These are phyloP conservation scores for Eucalyptus guilfoylei DNA, from an alignment of 345 rosid genomes.

Conservation along the genomic window DNA sequence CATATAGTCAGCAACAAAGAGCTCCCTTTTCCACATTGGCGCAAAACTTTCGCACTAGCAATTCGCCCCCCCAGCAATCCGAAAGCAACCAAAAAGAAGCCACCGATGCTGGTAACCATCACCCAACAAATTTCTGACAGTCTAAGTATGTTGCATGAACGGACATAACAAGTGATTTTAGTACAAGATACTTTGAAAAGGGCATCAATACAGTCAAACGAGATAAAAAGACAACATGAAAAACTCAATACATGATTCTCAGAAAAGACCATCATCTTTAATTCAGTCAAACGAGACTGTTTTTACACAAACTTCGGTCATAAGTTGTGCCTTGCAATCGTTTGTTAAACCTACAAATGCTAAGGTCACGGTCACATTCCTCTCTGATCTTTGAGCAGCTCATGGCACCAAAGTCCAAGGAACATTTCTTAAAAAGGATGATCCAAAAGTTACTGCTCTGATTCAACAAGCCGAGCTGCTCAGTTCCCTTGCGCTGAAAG, in stretches of 20 bases:
- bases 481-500: slow-evolving; percentile 68
- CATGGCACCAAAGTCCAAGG: slow-evolving; percentile 33
- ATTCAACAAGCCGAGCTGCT: slow-evolving; percentile 93
- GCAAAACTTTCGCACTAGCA: slow-evolving; percentile 10
- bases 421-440: slow-evolving; percentile 62
- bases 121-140: not conserved
- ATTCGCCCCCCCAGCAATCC: not conserved
- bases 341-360: not conserved
- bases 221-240: not conserved
- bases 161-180: not conserved
- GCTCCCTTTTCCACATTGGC: slow-evolving; percentile 51
- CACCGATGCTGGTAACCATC: not conserved
- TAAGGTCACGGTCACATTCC: not conserved
- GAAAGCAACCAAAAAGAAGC: not conserved
- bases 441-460: slow-evolving; percentile 68
- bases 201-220: not conserved
- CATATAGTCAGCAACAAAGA: slow-evolving; percentile 34
- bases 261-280: not conserved
- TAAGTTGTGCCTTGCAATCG: not conserved
- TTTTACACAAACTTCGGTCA: not conserved
- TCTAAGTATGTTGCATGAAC: not conserved
- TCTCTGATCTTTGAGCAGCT: slow-evolving; percentile 15
- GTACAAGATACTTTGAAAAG: not conserved
- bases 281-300: not conserved
- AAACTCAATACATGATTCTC: not conserved